Evolutionary conservation across 495 filamentous ascomycete genomes (phyloP), one percentile per base, ranked within the genome.

Genomic region (Trichoderma reesei): DNA sequence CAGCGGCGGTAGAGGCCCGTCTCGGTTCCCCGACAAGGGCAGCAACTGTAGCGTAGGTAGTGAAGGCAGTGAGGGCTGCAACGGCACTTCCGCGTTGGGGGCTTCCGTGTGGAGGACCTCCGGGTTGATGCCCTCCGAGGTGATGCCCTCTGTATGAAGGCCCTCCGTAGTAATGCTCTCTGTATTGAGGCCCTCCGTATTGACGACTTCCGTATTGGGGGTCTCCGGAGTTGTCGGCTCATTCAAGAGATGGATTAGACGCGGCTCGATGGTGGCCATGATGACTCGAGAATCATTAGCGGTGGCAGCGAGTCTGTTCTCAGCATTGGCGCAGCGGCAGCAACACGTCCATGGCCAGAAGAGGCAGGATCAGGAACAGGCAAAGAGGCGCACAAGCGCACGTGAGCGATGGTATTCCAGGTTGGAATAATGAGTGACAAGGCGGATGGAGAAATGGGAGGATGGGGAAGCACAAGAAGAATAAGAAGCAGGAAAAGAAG

Each of bases 221-320:
- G n/a, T n/a, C n/a, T n/a, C n/a, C n/a, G n/a, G n/a, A 61, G 71
- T 74, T 66, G 72, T 77, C 31, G 61, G 41, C 65, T 75, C 76
- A 71, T 82, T 82, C 70, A 85, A 76, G 62, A 85, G 76, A 70
- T 82, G 78, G 67, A 82, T 83, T 46, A 85, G 75, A 70, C 80
- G 76, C 67, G 82, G 82, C 78, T 85, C 82, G 72, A 83, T 83
- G 63, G 79, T 83, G 68, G 79, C 79, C 79, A 81, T 81, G 72
- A n/a, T n/a, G n/a, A n/a, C n/a, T n/a, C n/a, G n/a, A n/a, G n/a
- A n/a, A n/a, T n/a, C n/a, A n/a, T n/a, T n/a, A n/a, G n/a, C n/a
- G n/a, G n/a, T n/a, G n/a, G n/a, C n/a, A n/a, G 73, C 80, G 73
- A 65, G 41, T 36, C 8, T 5, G 7, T 46, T 5, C 37, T 4